Conservation (phyloP, 768 basidiomycete species). For the Naematelia aurantialba region DNA sequence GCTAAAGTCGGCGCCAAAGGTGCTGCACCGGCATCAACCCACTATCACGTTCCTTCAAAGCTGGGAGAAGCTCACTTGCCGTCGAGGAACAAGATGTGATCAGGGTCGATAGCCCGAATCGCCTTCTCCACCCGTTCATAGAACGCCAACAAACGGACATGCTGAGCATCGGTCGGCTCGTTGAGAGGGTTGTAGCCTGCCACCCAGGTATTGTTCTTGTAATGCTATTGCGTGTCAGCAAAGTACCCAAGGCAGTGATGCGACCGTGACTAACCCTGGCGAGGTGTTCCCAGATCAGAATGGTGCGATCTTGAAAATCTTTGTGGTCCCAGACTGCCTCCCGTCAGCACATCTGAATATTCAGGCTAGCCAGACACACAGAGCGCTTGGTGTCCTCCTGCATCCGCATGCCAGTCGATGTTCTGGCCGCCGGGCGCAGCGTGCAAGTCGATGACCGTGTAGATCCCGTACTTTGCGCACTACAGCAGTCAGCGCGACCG, state of each 20-base stretch:
- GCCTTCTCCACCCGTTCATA: conserved; percentile 67
- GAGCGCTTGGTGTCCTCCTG: conserved; percentile 33
- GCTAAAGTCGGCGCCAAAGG: conserved; percentile 58
- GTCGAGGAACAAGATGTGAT: conserved; percentile 75
- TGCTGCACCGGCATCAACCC: conserved; percentile 54
- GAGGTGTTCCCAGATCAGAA: conserved; percentile 74
- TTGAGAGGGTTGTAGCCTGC: conserved; percentile 84
- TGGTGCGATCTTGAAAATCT: conserved; percentile 73
- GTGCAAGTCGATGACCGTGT: conserved; percentile 76
- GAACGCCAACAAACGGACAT: conserved; percentile 62
- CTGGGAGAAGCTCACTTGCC: conserved; percentile 46
- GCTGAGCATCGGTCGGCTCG: conserved; percentile 72
- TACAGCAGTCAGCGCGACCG: conserved; percentile 65
- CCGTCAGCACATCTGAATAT: conserved; percentile 2
- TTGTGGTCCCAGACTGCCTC: conserved; percentile 70
- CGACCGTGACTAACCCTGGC: conserved; percentile 52
- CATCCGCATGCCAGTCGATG: conserved; percentile 72
- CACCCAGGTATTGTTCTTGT: conserved; percentile 74
- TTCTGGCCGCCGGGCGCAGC: conserved; percentile 55
- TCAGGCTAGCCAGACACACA: conserved; percentile 22
- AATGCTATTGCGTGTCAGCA: conserved; percentile 54
- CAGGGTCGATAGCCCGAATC: conserved; percentile 66
- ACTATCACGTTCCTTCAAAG: neutral
- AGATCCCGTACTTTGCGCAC: conserved; percentile 69
- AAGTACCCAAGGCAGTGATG: neutral